Evolutionary conservation across 2,329 filamentous ascomycete genomes (phyloP).

Genomic region (Alternaria tenuissima): DNA sequence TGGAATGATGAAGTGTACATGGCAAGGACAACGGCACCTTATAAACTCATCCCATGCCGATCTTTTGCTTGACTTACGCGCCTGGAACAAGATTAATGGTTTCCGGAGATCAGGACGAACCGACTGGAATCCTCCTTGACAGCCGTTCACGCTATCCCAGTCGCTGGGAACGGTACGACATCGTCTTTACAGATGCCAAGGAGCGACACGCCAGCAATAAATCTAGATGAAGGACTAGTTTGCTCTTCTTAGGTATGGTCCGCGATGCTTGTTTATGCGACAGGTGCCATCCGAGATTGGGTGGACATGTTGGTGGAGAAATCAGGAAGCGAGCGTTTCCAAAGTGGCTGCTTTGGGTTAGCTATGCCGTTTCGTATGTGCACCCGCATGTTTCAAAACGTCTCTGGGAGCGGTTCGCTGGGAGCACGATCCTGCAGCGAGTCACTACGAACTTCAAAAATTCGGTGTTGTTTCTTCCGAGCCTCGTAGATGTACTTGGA

Average conservation of each 20-base stretch:
- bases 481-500: background rate
- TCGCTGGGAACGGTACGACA: conserved; percentile 14
- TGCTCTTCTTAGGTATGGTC: conserved; percentile 17
- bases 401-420: conserved; percentile 20
- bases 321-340: conserved; percentile 32
- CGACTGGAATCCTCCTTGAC: conserved; percentile 27
- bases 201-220: conserved; percentile 13
- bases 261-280: conserved; percentile 24
- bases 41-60: conserved; percentile 13
- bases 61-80: conserved; percentile 27
- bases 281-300: conserved; percentile 31
- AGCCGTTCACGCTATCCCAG: conserved; percentile 25
- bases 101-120: conserved; percentile 27
- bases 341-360: conserved; percentile 28
- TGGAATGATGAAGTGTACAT: conserved; percentile 22
- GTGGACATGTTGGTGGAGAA: conserved; percentile 26
- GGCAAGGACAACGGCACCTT: conserved; percentile 1
- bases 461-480: background rate
- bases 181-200: conserved; percentile 20
- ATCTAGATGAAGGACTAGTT: conserved; percentile 25
- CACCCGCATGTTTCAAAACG: conserved; percentile 35
- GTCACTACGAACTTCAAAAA: conserved; percentile 9
- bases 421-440: conserved; percentile 20
- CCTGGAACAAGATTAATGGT: conserved; percentile 15
- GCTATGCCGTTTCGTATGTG: conserved; percentile 23